These are phyloP conservation scores for Hyaloscypha hepaticicola DNA, from an alignment of 495 filamentous ascomycete genomes.

Conservation along the genomic window DNA sequence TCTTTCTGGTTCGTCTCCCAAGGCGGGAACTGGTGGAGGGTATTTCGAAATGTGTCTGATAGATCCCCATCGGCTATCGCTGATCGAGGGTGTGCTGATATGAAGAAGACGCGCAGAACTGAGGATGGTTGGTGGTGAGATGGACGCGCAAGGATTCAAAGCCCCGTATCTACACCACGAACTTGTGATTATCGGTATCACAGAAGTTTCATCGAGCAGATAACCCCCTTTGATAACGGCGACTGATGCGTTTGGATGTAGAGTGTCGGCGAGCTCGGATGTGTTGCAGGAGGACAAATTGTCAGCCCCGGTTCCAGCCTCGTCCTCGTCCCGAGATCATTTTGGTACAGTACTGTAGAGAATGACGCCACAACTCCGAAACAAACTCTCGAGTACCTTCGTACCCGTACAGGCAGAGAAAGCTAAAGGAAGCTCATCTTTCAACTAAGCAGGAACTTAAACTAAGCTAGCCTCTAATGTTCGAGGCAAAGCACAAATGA, in stretches of 20 bases:
- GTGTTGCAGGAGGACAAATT: neutral
- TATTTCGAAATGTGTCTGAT: conserved; percentile 7
- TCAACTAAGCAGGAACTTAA: too few relatives aligned
- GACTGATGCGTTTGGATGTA: neutral
- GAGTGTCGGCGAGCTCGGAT: neutral
- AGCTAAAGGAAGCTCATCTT: too few relatives aligned
- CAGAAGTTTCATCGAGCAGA: neutral
- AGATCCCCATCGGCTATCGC: conserved; percentile 20
- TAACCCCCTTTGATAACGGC: too few relatives aligned
- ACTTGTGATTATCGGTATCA: neutral
- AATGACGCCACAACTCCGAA: neutral
- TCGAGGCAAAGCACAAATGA: too few relatives aligned
- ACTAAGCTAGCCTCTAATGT: too few relatives aligned
- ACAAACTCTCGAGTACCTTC: neutral
- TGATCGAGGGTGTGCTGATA: neutral
- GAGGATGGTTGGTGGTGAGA: too few relatives aligned
- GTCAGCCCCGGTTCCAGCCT: conserved; percentile 14
- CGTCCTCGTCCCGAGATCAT: neutral
- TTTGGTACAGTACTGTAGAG: neutral
- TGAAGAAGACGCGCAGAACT: neutral
- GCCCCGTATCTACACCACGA: conserved; percentile 16
- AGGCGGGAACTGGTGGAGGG: conserved; percentile 17
- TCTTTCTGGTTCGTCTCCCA: conserved; percentile 19
- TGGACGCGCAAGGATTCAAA: too few relatives aligned
- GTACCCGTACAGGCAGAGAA: too few relatives aligned